phyloP scores from a whole-genome alignment of 148 eudicot species.

The Vaccinium myrtillus region DNA sequence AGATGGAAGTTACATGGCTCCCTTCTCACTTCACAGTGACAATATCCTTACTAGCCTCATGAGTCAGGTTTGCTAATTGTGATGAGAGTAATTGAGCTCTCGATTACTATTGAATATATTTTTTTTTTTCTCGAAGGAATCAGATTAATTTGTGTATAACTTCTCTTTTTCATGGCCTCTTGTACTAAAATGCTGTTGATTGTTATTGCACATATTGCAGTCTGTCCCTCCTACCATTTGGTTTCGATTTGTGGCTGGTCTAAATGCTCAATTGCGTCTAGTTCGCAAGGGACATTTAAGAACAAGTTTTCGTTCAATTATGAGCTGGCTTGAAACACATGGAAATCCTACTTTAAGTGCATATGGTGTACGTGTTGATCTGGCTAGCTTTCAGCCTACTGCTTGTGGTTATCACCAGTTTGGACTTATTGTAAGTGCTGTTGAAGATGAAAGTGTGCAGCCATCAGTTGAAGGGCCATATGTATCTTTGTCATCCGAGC shows the following conservation, averaged over 20 bases:
- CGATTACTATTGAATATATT: not conserved
- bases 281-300: constrained; percentile 68
- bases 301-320: constrained; percentile 52
- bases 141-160: not conserved
- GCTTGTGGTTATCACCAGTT: constrained; percentile 75
- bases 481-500: constrained; percentile 33
- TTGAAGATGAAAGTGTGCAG: constrained; percentile 38
- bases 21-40: constrained; percentile 84
- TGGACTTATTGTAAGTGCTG: constrained; percentile 61
- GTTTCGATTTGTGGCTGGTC: constrained; percentile 88
- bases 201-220: constrained; percentile 37
- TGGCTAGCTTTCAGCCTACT: constrained; percentile 76
- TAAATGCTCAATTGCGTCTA: constrained; percentile 89
- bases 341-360: constrained; percentile 60
- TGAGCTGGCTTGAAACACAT: constrained; percentile 78
- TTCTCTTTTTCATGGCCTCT: not conserved
- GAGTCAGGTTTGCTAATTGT: constrained; percentile 63
- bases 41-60: constrained; percentile 82
- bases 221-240: constrained; percentile 87
- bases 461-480: constrained; percentile 31
- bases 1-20: constrained; percentile 94
- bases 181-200: not conserved
- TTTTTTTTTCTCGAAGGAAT: not conserved
- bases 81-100: not conserved
- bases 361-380: constrained; percentile 70